Evolutionary conservation across 164 flowering plant species (phyloP).

Genomic region (Kalanchoe fedtschenkoi): DNA sequence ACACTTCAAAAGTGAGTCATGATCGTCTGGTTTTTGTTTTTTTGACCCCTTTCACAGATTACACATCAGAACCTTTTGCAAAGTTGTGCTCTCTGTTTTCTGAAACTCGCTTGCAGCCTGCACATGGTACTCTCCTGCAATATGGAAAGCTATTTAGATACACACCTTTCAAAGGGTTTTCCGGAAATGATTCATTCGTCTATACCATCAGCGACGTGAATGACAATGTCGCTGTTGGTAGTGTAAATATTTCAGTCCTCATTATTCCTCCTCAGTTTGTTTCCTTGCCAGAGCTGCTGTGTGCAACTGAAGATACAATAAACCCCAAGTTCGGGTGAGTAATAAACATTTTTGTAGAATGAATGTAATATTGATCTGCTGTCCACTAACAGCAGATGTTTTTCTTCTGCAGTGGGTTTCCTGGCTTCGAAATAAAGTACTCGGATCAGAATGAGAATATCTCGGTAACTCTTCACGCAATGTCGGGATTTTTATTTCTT

Average conservation of each 20-base stretch:
- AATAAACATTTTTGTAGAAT: neutral
- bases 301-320: slow-evolving; percentile 65
- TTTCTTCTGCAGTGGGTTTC: slow-evolving; percentile 55
- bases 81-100: neutral
- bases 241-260: slow-evolving; percentile 46
- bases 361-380: neutral
- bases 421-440: slow-evolving; percentile 59
- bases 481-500: slow-evolving; percentile 45
- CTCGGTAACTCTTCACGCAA: slow-evolving; percentile 49
- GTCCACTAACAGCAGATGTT: neutral
- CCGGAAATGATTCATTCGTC: slow-evolving; percentile 63
- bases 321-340: slow-evolving; percentile 70
- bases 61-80: no score
- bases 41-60: neutral
- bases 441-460: slow-evolving; percentile 70
- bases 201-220: slow-evolving; percentile 62
- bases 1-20: slow-evolving; percentile 39
- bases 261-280: slow-evolving; percentile 70
- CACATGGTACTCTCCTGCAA: slow-evolving; percentile 65
- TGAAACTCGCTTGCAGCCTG: slow-evolving; percentile 44
- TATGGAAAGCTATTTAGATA: slow-evolving; percentile 52
- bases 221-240: slow-evolving; percentile 49
- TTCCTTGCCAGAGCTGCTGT: slow-evolving; percentile 50
- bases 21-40: neutral
- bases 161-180: slow-evolving; percentile 66